Evolutionary conservation across 176 grass and related monocot species (phyloP), one percentile per base, ranked within the genome.

Genomic region (Paspalum notatum): DNA sequence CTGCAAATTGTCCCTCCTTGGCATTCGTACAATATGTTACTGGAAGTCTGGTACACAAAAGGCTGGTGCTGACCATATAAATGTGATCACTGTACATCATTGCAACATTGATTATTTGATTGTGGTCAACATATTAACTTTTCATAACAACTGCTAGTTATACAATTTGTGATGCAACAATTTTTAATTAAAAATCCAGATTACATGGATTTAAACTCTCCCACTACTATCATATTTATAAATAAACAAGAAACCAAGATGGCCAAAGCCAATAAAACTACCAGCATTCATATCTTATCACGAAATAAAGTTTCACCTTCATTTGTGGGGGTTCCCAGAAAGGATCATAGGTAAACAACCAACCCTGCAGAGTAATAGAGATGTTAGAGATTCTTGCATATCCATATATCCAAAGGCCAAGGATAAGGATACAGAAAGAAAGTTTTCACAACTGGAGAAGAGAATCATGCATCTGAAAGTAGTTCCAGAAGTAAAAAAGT

Each of bases 261-360:
- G 13, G 68, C 37, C 10, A 83, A 78, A 68, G 24, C 55, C 41
- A 65, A 71, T 40, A 89, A 66, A 73, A 73, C 17, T 72, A 75
- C 16, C 13, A 51, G 26, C n/a, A 71, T 58, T 41, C 21, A 45
- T 56, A 72, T 60, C 14, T 63, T 78, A 85, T 61, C 13, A 64
- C 9, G 21, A 40, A 42, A 66, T 73, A 46, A 71, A 63, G 56
- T 52, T 49, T 85, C 60, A 97, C 91, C 90, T 97, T 97, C 94
- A 97, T 97, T 72, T 93, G 94, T 37, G 86, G 94, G 46, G 94
- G 91, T 72, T 93, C 47, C 94, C 94, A 97, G 72, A 97, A 97
- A 85, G 94, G 88, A 78, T 93, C 94, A 74, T 97, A 97, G 49
- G 86, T 87, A 88, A 97, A 97, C 80, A 97, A 43, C 94, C 94